Evolutionary conservation across 176 grass and related monocot species (phyloP), one percentile per base, ranked within the genome.

Genomic region (Musa beccarii): DNA sequence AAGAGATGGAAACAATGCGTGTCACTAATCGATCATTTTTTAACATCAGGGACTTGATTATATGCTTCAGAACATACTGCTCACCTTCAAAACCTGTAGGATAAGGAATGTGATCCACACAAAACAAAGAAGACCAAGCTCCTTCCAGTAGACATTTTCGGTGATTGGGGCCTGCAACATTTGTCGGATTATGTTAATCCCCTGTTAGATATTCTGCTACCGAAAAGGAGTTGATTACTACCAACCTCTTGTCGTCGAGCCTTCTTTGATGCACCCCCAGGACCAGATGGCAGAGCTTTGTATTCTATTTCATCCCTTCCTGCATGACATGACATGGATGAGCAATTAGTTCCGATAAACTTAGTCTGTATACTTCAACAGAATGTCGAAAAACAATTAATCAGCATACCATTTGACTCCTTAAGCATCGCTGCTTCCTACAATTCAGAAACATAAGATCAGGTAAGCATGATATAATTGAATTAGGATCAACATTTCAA

Each of bases 141-240:
- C 75, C 75, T 77, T 77, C 75, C 75, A 66, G 75, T 8, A 65
- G 11, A 77, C 75, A 66, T 77, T 77, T 65, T 77, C 59, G 9
- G 53, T 51, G 61, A 77, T 7, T 26, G 75, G 13, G 12, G 52
- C 75, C 75, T 77, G 75, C 43, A 52, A 66, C 23, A 8, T 24
- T 29, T n/a, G 11, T 22, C 4, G 66, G 11, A 4, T 11, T 23
- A 23, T 52, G 8, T 77, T 51, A 53, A 10, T 17, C 34, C 56
- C 52, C 19, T 57, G 4, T 9, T 22, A 16, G 2, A 74, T 55
- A 34, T 19, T 17, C 6, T 59, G 12, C 15, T 17, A 62, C 17
- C 15, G 25, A 19, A 29, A 23, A 19, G 23, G 16, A 28, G 15
- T 9, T 34, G 29, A 24, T 65, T 19, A 19, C 11, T 65, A 52